Base-by-base conservation (phyloP, 2,329 filamentous ascomycete species). In the Ophiocordyceps camponoti-leonardi region DNA sequence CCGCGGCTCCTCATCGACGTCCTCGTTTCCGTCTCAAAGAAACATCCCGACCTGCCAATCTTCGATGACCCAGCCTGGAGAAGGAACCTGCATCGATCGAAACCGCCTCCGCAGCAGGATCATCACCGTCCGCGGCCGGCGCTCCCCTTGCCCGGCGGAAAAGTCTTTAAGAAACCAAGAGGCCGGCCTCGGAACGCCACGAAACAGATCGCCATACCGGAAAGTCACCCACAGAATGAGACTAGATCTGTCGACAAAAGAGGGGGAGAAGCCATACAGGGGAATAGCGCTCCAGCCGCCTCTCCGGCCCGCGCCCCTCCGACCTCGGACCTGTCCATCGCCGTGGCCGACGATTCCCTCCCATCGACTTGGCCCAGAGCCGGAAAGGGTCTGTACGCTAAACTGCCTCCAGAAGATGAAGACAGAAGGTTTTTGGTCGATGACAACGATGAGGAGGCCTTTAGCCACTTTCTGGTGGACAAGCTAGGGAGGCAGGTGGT, bases 381-480 rank as follows among this genome's bases (percentile, higher is more conserved):
- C 4, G 63, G 61, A 2, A 50, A 62, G 42, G 66, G 66, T 0
- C 44, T 67, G 49, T 68, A 68, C 48, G 57, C 63, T 4, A 57
- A 58, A 22, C 48, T 68, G 11, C 50, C 53, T 12, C 58, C 59
- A 0, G 66, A 68, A 49, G 57, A 54, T 8, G 56, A 66, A 26
- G 65, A 68, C 45, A 49, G 54, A n/a, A 44, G 45, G 6, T 55
- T 64, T 26, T 51, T 68, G 18, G 47, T 56, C 26, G 66, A 67
- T 42, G 57, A 61, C 5, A 61, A 66, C 20, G 65, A 67, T 35
- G 63, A 64, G 43, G 63, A 66, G 43, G 58, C 64, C 0, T 68
- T 68, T 43, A 67, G 64, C 41, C 64, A 67, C 45, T 68, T 68
- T 49, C 54, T 61, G 47, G 61, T 68, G 10, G 62, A 67, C 35